Percentiles rank a stretch among this genome's conserved stretches.
These are phyloP conservation scores for Stylonectria norvegica DNA, from an alignment of 2,329 filamentous ascomycete genomes.

Conservation along the genomic window DNA sequence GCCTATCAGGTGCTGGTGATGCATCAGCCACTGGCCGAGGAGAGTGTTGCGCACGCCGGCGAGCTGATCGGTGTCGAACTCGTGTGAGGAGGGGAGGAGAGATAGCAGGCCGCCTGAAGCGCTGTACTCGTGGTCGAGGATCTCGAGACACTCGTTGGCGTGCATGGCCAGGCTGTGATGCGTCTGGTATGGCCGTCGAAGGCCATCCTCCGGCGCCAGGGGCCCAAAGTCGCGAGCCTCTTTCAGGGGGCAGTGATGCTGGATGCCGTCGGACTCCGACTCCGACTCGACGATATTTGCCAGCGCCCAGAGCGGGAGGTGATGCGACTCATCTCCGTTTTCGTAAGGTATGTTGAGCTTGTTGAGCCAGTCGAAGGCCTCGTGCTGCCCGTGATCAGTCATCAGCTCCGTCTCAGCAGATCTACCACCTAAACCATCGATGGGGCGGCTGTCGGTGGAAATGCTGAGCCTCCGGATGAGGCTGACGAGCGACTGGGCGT, in stretches of 20 bases:
- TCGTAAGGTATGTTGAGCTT: conserved; percentile 48
- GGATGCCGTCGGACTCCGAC: conserved; percentile 39
- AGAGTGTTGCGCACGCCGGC: conserved; percentile 47
- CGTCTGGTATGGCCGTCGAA: conserved; percentile 39
- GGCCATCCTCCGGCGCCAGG: conserved; percentile 12
- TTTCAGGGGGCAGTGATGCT: conserved; percentile 46
- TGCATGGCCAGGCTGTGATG: conserved; percentile 53
- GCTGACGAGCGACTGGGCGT: conserved; percentile 54
- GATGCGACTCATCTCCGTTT: conserved; percentile 46
- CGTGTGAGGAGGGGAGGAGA: conserved; percentile 45
- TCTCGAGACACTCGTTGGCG: conserved; percentile 57
- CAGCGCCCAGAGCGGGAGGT: conserved; percentile 44
- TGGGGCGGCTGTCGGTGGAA: conserved; percentile 26
- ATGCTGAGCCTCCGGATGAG: conserved; percentile 50
- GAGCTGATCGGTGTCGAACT: conserved; percentile 35
- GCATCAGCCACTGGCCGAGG: conserved; percentile 55
- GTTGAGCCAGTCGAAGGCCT: conserved; percentile 57
- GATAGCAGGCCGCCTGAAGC: conserved; percentile 54
- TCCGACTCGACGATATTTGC: conserved; percentile 44
- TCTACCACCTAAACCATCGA: conserved; percentile 13
- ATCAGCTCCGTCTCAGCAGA: conserved; percentile 25
- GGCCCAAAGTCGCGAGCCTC: conserved; percentile 19
- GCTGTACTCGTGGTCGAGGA: conserved; percentile 57
- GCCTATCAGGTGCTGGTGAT: conserved; percentile 49
- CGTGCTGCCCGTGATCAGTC: conserved; percentile 36